A percentile compares a stretch with the other conserved stretches of the same genome.
Conservation (phyloP, 2,329 filamentous ascomycete species). For the Macrophomina pseudophaseolina region DNA sequence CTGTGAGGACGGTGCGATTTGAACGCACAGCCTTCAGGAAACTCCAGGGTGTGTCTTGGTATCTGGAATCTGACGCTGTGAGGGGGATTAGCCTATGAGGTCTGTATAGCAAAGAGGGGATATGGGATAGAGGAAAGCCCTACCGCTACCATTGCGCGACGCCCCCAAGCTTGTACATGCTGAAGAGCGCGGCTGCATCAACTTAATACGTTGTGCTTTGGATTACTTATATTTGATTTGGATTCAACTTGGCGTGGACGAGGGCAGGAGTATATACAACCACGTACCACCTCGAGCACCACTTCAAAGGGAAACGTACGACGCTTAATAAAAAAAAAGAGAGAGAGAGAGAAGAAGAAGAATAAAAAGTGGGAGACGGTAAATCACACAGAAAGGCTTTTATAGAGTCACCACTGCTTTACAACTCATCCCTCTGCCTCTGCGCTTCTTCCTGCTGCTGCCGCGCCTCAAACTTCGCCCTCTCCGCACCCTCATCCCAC, state of each 20-base stretch:
- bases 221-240: too few relatives aligned
- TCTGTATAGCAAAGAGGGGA: neutral
- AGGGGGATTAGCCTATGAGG: neutral
- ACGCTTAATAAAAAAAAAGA: too few relatives aligned
- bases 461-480: constrained; percentile 36
- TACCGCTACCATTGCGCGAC: constrained; percentile 23
- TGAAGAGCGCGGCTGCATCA: too few relatives aligned
- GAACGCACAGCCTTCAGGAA: constrained; percentile 20
- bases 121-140: neutral
- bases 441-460: constrained; percentile 31
- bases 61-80: constrained; percentile 17
- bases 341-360: too few relatives aligned
- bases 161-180: neutral
- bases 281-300: neutral
- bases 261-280: neutral
- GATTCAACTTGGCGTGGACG: too few relatives aligned
- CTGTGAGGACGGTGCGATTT: constrained; percentile 15
- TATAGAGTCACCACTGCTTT: too few relatives aligned
- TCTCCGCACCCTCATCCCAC: constrained; percentile 58
- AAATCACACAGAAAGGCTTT: neutral
- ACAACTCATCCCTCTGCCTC: constrained; percentile 38
- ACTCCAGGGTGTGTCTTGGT: neutral
- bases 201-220: too few relatives aligned
- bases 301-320: too few relatives aligned
- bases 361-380: neutral